Evolutionary conservation across 2,329 filamentous ascomycete species (phyloP).

Genomic region (Aotearoamyces nothofagi): DNA sequence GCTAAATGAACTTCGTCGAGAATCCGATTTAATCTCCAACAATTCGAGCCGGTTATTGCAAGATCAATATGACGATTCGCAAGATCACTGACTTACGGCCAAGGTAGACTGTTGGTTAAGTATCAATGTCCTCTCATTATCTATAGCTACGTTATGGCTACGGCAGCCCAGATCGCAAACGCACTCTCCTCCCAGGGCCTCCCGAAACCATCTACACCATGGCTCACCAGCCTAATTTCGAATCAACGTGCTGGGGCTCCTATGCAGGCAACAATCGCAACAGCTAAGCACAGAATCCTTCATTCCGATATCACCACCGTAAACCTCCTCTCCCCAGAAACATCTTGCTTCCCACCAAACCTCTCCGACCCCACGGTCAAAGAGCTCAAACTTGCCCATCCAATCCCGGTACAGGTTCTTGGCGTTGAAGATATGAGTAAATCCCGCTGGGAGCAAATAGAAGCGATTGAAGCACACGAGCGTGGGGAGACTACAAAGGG

Average conservation of each 20-base stretch:
- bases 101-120: too few relatives aligned
- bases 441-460: constrained; percentile 76
- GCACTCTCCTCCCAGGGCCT: constrained; percentile 1
- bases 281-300: constrained; percentile 67
- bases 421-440: constrained; percentile 72
- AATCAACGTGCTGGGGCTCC: constrained; percentile 31
- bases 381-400: constrained; percentile 39
- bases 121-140: too few relatives aligned
- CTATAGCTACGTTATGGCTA: too few relatives aligned
- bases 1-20: too few relatives aligned
- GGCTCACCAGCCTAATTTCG: constrained; percentile 33
- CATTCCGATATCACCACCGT: constrained; percentile 59
- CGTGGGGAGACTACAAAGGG: constrained; percentile 63
- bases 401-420: constrained; percentile 67
- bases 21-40: too few relatives aligned
- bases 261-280: constrained; percentile 58
- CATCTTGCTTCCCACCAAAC: constrained; percentile 39
- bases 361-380: constrained; percentile 35
- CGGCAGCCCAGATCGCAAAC: neutral
- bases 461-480: constrained; percentile 60
- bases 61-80: too few relatives aligned
- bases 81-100: too few relatives aligned
- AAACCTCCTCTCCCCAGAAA: constrained; percentile 28
- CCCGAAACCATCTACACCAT: constrained; percentile 4
- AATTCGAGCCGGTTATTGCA: too few relatives aligned